These are phyloP conservation scores for Mycena belliarum DNA, from an alignment of 768 basidiomycete species.

Conservation along the genomic window DNA sequence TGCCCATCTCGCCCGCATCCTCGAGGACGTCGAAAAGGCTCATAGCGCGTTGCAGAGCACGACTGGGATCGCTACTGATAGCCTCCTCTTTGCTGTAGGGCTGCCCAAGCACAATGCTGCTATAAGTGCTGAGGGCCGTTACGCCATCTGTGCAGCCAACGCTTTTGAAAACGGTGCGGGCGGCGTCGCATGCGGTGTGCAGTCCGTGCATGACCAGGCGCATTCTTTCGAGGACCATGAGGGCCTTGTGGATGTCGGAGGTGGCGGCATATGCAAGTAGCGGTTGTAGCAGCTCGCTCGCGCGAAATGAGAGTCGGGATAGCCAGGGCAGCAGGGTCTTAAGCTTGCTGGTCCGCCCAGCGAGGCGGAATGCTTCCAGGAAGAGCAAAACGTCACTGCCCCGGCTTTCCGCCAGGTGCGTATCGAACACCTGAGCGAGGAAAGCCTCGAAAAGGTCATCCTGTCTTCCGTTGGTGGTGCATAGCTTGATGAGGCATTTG, in stretches of 20 bases:
- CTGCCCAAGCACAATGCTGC: background rate
- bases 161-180: background rate
- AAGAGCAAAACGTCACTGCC: background rate
- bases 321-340: background rate
- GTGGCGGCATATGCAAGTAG: background rate
- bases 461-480: background rate
- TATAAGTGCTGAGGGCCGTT: background rate
- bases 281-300: background rate
- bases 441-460: background rate
- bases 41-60: background rate
- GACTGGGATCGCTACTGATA: background rate
- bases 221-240: background rate
- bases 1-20: background rate
- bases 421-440: background rate
- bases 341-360: background rate
- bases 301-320: background rate
- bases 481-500: background rate
- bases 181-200: background rate
- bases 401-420: background rate
- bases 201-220: background rate
- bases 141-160: background rate
- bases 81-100: background rate
- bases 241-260: background rate
- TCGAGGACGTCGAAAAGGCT: background rate
- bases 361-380: background rate